A percentile compares a stretch with the other conserved stretches of the same genome.
These are phyloP conservation scores for Colletotrichum horii DNA, from an alignment of 2,329 filamentous ascomycete species.

Conservation along the genomic window DNA sequence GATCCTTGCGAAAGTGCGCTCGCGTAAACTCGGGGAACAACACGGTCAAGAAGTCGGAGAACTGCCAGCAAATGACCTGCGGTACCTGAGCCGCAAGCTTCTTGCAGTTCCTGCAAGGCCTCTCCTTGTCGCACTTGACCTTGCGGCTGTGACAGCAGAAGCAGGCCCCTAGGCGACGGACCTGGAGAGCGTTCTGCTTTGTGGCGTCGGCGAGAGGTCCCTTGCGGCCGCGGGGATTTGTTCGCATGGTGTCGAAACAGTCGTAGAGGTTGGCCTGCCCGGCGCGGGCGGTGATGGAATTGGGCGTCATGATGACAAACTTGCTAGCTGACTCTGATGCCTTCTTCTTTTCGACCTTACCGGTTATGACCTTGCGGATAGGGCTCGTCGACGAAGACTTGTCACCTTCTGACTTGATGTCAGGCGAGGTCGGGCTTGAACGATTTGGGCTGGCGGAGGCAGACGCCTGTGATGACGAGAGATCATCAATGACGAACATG, in stretches of 20 bases:
- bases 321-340: slow-evolving; percentile 33
- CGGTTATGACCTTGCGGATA: slow-evolving; percentile 47
- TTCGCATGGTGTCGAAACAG: slow-evolving; percentile 58
- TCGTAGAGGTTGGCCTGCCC: slow-evolving; percentile 58
- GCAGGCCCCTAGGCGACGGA: slow-evolving; percentile 60
- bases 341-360: slow-evolving; percentile 53
- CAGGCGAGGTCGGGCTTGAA: slow-evolving; percentile 27
- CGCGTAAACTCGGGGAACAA: slow-evolving; percentile 60
- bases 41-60: slow-evolving; percentile 57
- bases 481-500: slow-evolving; percentile 42
- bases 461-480: slow-evolving; percentile 36
- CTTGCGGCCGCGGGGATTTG: slow-evolving; percentile 60
- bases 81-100: slow-evolving; percentile 56
- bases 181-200: slow-evolving; percentile 59
- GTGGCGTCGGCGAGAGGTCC: slow-evolving; percentile 59
- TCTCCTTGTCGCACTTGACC: slow-evolving; percentile 61
- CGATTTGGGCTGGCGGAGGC: slow-evolving; percentile 30
- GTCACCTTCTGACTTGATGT: slow-evolving; percentile 30
- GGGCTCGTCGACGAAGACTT: slow-evolving; percentile 34
- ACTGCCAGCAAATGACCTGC: slow-evolving; percentile 64
- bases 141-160: slow-evolving; percentile 66
- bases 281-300: slow-evolving; percentile 55
- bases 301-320: slow-evolving; percentile 62
- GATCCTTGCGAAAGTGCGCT: slow-evolving; percentile 54
- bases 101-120: slow-evolving; percentile 62